Percentiles rank a stretch among this genome's conserved stretches.
Conservation (phyloP, 768 basidiomycete genomes). For the Macrolepiota dolichaula region DNA sequence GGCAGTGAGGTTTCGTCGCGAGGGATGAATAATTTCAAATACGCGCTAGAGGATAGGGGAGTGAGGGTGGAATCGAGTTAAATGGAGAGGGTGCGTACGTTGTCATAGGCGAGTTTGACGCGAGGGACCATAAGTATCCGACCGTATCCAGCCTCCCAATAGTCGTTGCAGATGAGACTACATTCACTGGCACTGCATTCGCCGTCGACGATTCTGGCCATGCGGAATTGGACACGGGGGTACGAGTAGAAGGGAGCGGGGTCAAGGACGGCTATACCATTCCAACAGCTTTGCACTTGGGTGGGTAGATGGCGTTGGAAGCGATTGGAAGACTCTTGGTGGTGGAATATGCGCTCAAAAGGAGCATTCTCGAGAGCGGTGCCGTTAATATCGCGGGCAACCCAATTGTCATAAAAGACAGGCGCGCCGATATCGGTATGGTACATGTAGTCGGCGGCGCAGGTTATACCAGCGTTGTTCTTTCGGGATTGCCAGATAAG, state of each 20-base stretch:
- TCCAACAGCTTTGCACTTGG: conserved; percentile 99
- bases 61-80: conserved; percentile 1
- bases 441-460: conserved; percentile 99
- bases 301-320: conserved; percentile 93
- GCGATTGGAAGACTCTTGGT: conserved; percentile 66
- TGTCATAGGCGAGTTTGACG: conserved; percentile 95
- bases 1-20: conserved; percentile 87
- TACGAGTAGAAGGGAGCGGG: conserved; percentile 93
- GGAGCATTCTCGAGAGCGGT: conserved; percentile 98
- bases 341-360: conserved; percentile 92
- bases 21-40: conserved; percentile 91
- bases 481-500: conserved; percentile 91
- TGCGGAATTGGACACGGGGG: conserved; percentile 90
- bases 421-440: conserved; percentile 92
- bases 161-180: conserved; percentile 96
- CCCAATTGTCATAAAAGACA: conserved; percentile 99
- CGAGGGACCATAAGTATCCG: conserved; percentile 97
- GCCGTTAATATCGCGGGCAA: conserved; percentile 97
- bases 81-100: conserved; percentile 39
- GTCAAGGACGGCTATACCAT: conserved; percentile 93
- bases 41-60: conserved; percentile 59
- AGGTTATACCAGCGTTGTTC: conserved; percentile 98
- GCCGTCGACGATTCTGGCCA: conserved; percentile 84
- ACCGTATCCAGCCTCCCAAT: conserved; percentile 95
- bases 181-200: conserved; percentile 98